phyloP scores from a whole-genome alignment of 1,284 basidiomycete genomes.

The Malassezia obtusa region DNA sequence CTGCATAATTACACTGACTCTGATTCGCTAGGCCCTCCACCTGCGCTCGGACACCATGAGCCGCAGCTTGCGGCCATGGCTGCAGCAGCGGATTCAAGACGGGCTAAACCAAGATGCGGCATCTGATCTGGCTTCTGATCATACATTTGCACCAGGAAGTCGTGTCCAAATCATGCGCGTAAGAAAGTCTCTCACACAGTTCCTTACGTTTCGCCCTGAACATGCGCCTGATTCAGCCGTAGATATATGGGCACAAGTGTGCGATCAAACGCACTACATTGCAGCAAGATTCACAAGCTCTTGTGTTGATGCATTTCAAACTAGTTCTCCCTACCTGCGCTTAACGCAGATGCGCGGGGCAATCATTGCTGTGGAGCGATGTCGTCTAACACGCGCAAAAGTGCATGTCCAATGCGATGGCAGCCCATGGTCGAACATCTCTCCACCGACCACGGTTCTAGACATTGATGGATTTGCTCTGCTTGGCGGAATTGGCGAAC shows the following conservation, averaged over 20 bases:
- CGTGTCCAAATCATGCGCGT: conserved; percentile 4
- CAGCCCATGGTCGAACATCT: not conserved
- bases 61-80: conserved; percentile 9
- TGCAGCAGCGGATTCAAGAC: not conserved
- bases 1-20: not conserved
- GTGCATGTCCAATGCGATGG: not conserved
- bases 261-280: conserved; percentile 7
- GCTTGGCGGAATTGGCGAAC: conserved; percentile 1
- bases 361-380: not conserved
- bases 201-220: conserved; percentile 11
- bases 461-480: not conserved
- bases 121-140: not conserved
- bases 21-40: conserved; percentile 6
- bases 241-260: conserved; percentile 11
- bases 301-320: conserved; percentile 2
- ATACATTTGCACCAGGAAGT: not conserved
- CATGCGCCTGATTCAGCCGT: not conserved
- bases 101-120: not conserved
- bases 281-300: conserved; percentile 4
- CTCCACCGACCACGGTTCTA: not conserved
- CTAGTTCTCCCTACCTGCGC: not conserved
- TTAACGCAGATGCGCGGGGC: conserved; percentile 12
- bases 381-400: not conserved
- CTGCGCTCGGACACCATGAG: not conserved
- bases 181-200: not conserved